Base-by-base conservation (phyloP, 116 monocot genomes). In the Papilionanthe hybrid region DNA sequence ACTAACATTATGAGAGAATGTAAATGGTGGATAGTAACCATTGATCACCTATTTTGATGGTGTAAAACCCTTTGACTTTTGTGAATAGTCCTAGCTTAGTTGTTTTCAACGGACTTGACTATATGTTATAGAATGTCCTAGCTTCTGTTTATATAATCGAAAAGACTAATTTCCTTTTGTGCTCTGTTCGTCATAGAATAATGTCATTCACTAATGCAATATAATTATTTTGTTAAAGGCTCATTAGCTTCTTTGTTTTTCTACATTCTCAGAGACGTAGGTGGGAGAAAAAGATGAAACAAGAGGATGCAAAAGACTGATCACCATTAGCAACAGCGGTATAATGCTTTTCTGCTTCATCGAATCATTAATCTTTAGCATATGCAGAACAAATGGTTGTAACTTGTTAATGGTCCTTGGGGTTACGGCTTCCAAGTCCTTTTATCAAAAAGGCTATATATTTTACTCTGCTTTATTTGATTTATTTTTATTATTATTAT, bases 231-330 rank as follows among this genome's bases (percentile, higher is more conserved):
- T 49, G 11, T 49, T 13, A 49, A 9, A 49, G 49, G 37, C 43
- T 73, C 23, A 73, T 73, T 23, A 3, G 1, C 49, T 28, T 25
- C 75, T 10, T 27, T 25, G 23, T 47, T 48, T 53, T 85, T 85
- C 22, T 75, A 23, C 41, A 76, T 32, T 72, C 9, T 28, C 86
- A 87, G 88, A 88, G 88, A 68, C 86, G 91, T 22, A 82, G 86
- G 42, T 91, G 91, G 91, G 88, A 86, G 84, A 91, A 88, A 79
- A 91, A 86, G 81, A 88, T 91, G 88, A 91, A 88, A 76, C 77
- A 85, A 69, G 91, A 91, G 72, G 88, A 88, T 22, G 65, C 53
- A 72, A 83, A 80, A 55, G 74, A 75, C 28, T 69, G 74, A 48
- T 81, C 2, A 80, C 53, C 15, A 43, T 75, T 17, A 6, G 22